Evolutionary conservation across 202 grass and related monocot species (phyloP).

Genomic region (Hordeum pubiflorum): DNA sequence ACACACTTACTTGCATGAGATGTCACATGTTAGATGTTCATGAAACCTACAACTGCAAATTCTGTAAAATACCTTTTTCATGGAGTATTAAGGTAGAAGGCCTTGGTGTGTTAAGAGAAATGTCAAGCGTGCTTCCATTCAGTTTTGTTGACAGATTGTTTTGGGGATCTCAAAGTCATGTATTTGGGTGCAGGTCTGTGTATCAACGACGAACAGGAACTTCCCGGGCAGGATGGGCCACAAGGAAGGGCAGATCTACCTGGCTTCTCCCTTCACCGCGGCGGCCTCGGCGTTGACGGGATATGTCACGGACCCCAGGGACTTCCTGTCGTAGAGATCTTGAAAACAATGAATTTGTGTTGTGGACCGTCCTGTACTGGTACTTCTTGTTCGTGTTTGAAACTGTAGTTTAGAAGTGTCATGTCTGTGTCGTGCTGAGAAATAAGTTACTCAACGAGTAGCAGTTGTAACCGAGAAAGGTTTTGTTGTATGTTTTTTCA

Average conservation of each 20-base stretch:
- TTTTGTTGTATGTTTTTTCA: not conserved
- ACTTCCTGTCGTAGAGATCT: constrained; percentile 44
- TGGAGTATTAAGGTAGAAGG: not conserved
- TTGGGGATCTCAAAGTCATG: not conserved
- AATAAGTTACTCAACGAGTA: constrained; percentile 15
- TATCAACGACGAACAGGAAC: constrained; percentile 92
- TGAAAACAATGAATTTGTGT: not conserved
- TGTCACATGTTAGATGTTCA: not conserved
- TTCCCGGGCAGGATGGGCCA: constrained; percentile 97
- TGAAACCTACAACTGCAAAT: not conserved
- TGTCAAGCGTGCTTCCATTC: not conserved
- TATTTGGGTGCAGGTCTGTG: constrained; percentile 63
- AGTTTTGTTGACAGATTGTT: not conserved
- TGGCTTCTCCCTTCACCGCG: constrained; percentile 76
- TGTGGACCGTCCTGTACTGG: not conserved
- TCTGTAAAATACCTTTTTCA: not conserved
- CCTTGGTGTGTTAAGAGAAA: not conserved
- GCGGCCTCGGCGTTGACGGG: constrained; percentile 76
- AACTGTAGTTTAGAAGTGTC: constrained; percentile 5
- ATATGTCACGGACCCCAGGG: constrained; percentile 75
- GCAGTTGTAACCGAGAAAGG: not conserved
- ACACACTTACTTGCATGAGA: not conserved
- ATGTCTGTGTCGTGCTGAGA: not conserved
- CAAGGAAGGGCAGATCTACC: constrained; percentile 95
- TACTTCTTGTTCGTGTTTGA: not conserved